Conservation (phyloP, 805 yeast species). For the Pichia membranifaciens region DNA sequence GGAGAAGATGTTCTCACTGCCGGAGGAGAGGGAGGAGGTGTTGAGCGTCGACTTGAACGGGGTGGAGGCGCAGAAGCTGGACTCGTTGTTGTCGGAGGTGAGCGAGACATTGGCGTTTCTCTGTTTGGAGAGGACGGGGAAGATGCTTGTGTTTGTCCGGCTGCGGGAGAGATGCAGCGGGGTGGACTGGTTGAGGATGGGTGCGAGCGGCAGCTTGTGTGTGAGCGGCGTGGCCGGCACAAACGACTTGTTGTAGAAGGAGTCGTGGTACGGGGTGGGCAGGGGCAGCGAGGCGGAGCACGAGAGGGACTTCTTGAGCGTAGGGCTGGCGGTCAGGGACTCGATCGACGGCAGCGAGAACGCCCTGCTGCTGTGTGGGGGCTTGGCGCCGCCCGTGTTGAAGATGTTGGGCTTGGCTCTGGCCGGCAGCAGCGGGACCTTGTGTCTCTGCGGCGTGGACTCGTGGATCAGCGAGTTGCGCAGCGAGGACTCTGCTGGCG, state of each 20-base stretch:
- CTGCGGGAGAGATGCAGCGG: slow-evolving; percentile 10
- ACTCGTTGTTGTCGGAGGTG: background rate
- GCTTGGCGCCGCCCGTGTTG: background rate
- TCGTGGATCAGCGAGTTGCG: background rate
- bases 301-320: slow-evolving; percentile 21
- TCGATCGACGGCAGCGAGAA: slow-evolving; percentile 23
- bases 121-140: too few relatives aligned
- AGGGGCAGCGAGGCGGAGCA: background rate
- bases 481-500: slow-evolving; percentile 8
- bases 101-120: slow-evolving; percentile 2
- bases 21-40: background rate
- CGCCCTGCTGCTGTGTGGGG: background rate
- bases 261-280: background rate
- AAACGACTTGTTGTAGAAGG: background rate
- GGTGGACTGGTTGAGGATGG: slow-evolving; percentile 20
- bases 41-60: background rate
- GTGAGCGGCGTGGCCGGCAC: slow-evolving; percentile 20
- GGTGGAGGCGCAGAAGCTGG: slow-evolving; percentile 7
- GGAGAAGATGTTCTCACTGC: background rate
- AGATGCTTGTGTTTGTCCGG: too few relatives aligned
- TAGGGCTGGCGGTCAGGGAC: slow-evolving; percentile 23
- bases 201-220: slow-evolving; percentile 20
- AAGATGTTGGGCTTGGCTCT: background rate
- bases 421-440: background rate
- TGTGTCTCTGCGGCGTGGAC: slow-evolving; percentile 1